These are phyloP conservation scores for Conticribra guillardii DNA, from an alignment of 108 stramenopile species.

Conservation along the genomic window DNA sequence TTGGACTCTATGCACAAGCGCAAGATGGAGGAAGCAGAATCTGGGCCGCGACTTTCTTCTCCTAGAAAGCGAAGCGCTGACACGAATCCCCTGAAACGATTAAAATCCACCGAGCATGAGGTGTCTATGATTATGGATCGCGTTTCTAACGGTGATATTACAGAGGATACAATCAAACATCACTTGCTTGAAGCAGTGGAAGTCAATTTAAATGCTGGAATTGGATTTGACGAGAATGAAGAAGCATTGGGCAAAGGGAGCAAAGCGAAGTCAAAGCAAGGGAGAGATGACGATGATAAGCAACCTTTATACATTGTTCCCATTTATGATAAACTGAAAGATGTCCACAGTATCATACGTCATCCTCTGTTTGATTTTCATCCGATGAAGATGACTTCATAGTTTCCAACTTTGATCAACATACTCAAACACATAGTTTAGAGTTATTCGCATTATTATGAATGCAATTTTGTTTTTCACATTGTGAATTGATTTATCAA, in stretches of 20 bases:
- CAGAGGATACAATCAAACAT: slow-evolving; percentile 52
- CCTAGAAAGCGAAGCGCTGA: slow-evolving; percentile 34
- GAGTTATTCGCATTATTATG: too few species aligned
- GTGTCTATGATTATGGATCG: slow-evolving; percentile 48
- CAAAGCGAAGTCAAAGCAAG: slow-evolving; percentile 31
- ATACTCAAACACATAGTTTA: neutral
- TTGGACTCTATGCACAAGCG: slow-evolving; percentile 79
- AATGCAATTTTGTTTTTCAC: too few species aligned
- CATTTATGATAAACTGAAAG: slow-evolving; percentile 52
- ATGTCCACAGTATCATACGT: slow-evolving; percentile 45
- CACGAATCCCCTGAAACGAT: slow-evolving; percentile 32
- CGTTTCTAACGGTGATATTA: slow-evolving; percentile 55
- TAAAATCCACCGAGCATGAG: slow-evolving; percentile 23
- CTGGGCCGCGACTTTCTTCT: slow-evolving; percentile 20
- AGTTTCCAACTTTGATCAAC: neutral
- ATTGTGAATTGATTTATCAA: too few species aligned
- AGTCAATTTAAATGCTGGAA: slow-evolving; percentile 51
- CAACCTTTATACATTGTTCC: slow-evolving; percentile 74
- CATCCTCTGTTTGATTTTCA: slow-evolving; percentile 81
- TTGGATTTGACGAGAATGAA: slow-evolving; percentile 49
- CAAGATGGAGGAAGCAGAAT: slow-evolving; percentile 46
- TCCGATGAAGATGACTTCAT: too few species aligned
- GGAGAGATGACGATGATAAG: slow-evolving; percentile 25
- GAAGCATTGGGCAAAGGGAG: slow-evolving; percentile 19
- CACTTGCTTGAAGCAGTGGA: slow-evolving; percentile 66